These are phyloP conservation scores for Fraxinus cuspidata DNA, from an alignment of 257 asterid species.

Conservation along the genomic window DNA sequence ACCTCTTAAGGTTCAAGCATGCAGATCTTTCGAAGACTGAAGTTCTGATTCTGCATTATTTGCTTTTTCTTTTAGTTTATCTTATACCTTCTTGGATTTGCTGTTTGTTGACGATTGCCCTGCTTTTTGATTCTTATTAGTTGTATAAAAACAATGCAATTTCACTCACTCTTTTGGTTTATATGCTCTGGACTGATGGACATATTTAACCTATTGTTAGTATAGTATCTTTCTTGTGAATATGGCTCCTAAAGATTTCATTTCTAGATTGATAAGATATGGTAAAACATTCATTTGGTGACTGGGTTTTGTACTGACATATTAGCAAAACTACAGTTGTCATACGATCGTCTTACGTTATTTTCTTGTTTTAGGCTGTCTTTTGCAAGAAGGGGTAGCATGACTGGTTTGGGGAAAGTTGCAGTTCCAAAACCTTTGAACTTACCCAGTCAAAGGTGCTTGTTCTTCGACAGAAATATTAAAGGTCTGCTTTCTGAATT, in stretches of 20 bases:
- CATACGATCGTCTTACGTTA: conserved; percentile 18
- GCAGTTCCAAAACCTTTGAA: conserved; percentile 96
- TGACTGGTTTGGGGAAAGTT: conserved; percentile 93
- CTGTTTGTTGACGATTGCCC: background rate
- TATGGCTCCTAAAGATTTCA: background rate
- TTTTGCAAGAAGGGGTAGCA: conserved; percentile 87
- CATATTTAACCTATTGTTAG: background rate
- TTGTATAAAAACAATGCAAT: background rate
- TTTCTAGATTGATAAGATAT: conserved; percentile 16
- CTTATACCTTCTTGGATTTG: background rate
- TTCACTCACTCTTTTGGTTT: conserved; percentile 1
- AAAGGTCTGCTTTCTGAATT: background rate
- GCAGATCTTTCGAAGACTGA: conserved; percentile 1
- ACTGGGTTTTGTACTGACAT: background rate
- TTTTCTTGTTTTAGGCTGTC: conserved; percentile 60
- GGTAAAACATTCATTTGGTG: conserved; percentile 3
- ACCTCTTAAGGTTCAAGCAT: background rate
- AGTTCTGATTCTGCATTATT: background rate
- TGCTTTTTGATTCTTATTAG: background rate
- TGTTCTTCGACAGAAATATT: conserved; percentile 20
- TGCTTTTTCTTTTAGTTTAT: background rate
- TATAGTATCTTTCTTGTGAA: conserved; percentile 4
- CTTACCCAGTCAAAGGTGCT: conserved; percentile 93
- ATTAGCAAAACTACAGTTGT: conserved; percentile 9
- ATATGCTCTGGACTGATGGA: conserved; percentile 10